Conservation (phyloP, 2,329 filamentous ascomycete genomes). For the Fusarium sp. region DNA sequence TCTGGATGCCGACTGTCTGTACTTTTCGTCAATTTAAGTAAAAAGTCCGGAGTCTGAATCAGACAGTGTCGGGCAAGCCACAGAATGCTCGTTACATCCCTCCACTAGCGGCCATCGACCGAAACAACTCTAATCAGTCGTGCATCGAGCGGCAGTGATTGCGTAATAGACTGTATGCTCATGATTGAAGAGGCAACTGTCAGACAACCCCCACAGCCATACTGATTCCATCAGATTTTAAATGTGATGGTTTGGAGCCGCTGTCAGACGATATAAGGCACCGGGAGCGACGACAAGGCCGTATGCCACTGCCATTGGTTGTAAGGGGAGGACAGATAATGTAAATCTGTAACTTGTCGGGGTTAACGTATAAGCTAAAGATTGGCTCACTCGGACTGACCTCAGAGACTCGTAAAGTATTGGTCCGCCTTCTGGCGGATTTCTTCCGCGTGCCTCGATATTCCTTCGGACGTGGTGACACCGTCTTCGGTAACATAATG, state of each 20-base stretch:
- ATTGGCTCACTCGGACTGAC: conserved; percentile 18
- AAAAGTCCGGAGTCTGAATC: conserved; percentile 2
- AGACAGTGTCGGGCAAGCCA: conserved; percentile 2
- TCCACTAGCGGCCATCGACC: neutral
- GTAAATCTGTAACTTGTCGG: conserved; percentile 20
- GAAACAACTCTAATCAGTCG: conserved; percentile 2
- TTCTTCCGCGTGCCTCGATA: conserved; percentile 57
- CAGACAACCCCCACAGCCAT: conserved; percentile 32
- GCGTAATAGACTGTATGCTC: neutral
- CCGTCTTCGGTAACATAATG: conserved; percentile 70
- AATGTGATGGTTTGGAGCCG: conserved; percentile 2
- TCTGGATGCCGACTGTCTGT: neutral
- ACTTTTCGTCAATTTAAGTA: neutral
- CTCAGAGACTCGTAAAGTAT: conserved; percentile 60
- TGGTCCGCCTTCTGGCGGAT: conserved; percentile 56
- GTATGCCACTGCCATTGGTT: conserved; percentile 21
- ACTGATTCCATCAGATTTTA: conserved; percentile 28
- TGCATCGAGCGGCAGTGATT: neutral
- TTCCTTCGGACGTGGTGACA: conserved; percentile 56
- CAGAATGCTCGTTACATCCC: neutral
- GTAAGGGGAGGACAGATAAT: conserved; percentile 10
- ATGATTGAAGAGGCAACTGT: conserved; percentile 19
- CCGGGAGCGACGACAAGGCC: neutral
- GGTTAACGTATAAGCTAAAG: conserved; percentile 18
- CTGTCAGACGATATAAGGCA: conserved; percentile 28